phyloP scores from a whole-genome alignment of 768 basidiomycete genomes.

The Podaxis sp. region DNA sequence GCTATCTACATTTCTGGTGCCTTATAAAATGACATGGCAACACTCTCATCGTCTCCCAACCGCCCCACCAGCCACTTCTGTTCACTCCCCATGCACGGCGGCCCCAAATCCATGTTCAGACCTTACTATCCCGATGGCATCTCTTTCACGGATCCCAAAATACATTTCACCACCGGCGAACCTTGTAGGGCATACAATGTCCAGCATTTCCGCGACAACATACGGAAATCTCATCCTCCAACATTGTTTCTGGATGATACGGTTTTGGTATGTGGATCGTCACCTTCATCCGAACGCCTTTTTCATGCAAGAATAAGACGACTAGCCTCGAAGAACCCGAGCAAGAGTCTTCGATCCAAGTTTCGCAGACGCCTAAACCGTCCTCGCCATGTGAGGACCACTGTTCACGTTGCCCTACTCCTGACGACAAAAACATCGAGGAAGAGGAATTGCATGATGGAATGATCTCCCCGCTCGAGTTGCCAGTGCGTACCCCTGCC shows the following conservation, averaged over 20 bases:
- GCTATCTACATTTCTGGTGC: neutral
- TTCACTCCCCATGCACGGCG: neutral
- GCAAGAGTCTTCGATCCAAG: neutral
- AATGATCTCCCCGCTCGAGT: slow-evolving; percentile 8
- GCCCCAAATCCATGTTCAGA: neutral
- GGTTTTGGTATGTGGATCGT: neutral
- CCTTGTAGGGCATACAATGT: neutral
- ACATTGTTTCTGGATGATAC: neutral
- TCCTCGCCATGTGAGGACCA: neutral
- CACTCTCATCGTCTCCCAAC: neutral
- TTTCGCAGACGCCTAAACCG: neutral
- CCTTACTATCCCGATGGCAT: slow-evolving; percentile 1
- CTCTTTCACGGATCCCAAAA: neutral
- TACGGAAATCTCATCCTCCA: slow-evolving; percentile 4
- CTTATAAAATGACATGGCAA: slow-evolving; percentile 1
- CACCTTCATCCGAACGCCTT: neutral
- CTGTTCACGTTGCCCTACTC: no score
- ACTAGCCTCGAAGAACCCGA: neutral
- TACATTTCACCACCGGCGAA: no score
- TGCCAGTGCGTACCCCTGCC: neutral
- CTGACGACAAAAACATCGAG: neutral
- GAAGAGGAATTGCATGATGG: slow-evolving; percentile 1
- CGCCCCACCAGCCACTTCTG: neutral
- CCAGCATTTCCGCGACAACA: neutral
- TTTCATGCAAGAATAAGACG: neutral